These are phyloP conservation scores for Aspergillus olivimuriae DNA, from an alignment of 495 filamentous ascomycete genomes.

Conservation along the genomic window DNA sequence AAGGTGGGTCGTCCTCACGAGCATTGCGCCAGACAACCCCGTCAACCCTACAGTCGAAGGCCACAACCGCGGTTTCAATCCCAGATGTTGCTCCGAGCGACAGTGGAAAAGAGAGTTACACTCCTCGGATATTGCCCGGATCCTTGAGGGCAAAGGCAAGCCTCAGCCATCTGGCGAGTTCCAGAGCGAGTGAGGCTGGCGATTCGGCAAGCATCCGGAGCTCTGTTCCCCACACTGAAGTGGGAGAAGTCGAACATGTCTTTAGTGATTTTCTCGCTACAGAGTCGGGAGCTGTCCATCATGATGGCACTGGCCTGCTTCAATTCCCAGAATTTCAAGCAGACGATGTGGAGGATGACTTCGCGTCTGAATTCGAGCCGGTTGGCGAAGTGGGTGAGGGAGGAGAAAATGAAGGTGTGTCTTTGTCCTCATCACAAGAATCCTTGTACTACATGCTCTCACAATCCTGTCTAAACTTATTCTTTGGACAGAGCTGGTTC, in stretches of 20 bases:
- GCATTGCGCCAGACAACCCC: no score
- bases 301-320: conserved; percentile 28
- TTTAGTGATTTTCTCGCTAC: conserved; percentile 58
- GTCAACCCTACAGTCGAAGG: conserved; percentile 56
- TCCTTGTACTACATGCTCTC: not conserved
- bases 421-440: not conserved
- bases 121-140: conserved; percentile 28
- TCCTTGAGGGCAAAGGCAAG: conserved; percentile 35
- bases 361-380: conserved; percentile 71
- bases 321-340: conserved; percentile 49
- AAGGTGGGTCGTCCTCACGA: conserved; percentile 25
- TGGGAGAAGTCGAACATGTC: conserved; percentile 75
- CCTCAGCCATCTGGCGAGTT: conserved; percentile 40
- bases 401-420: conserved; percentile 60
- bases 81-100: conserved; percentile 71
- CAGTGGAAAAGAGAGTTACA: conserved; percentile 52
- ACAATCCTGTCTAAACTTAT: conserved; percentile 3
- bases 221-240: conserved; percentile 66
- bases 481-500: conserved; percentile 47
- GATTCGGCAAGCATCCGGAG: conserved; percentile 82
- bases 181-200: conserved; percentile 56
- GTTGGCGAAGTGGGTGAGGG: conserved; percentile 58
- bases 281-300: conserved; percentile 12
- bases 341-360: conserved; percentile 52
- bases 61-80: conserved; percentile 77